Base-by-base conservation (phyloP, 1,284 basidiomycete genomes). In the Leucoagaricus sp. region DNA sequence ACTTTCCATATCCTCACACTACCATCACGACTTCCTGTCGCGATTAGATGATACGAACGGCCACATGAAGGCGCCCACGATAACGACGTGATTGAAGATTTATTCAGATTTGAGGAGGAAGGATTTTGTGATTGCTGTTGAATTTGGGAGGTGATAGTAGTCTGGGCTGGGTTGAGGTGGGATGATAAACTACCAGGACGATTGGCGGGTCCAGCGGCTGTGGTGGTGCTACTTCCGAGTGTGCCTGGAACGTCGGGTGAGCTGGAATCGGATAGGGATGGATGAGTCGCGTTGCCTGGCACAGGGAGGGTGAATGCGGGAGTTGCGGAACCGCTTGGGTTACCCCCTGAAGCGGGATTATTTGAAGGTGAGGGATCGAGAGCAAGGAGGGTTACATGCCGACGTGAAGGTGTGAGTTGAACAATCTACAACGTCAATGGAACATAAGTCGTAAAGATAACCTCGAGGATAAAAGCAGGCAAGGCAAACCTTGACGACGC, bases 41-140 rank as follows among this genome's bases (percentile, higher is more conserved):
- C 95, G 60, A 97, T 79, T 45, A 96, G 85, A 66, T 97, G 95
- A 71, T 94, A 96, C 1, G 91, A 91, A 21, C 94, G 81, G 1
- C 95, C 95, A 63, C 93, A 96, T 0, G 88, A 89, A 1, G 95
- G 92, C 1, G 95, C 93, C 94, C 94, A 98, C 4, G 93, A 80
- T 41, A 97, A 82, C 25, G 86, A 86, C 0, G 89, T 91, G 52
- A 95, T 82, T 1, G 93, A 82, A 52, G 76, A 84, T 4, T 77
- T 75, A 9, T 12, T 36, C 23, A 15, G 12, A 23, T 49, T 23
- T 36, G 15, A 53, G 36, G 51, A 26, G 4, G 59, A 31, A 19
- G 61, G 47, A 3, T 54, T 55, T 17, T 49, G 60, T 13, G 62
- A 21, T 41, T 41, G 40, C 2, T 8, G 8, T 41, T 41, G 40